These are phyloP conservation scores for Hansenula sp. DNA, from an alignment of 1,139 yeast genomes.

Conservation along the genomic window DNA sequence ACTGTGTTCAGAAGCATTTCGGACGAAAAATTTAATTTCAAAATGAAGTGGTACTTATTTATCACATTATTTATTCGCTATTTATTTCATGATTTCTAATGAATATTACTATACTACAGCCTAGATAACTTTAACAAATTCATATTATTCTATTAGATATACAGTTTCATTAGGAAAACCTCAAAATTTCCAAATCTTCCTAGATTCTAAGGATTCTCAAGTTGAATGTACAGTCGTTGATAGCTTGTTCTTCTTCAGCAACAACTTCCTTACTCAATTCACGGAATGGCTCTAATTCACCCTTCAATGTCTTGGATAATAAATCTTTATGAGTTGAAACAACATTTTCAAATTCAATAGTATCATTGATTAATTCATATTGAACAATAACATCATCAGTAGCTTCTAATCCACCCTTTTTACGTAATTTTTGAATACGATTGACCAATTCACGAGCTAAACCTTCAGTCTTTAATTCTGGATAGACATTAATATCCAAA, in stretches of 20 bases:
- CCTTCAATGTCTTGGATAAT: constrained; percentile 73
- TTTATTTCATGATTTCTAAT: not conserved
- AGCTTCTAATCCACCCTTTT: constrained; percentile 91
- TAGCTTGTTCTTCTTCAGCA: constrained; percentile 87
- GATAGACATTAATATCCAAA: constrained; percentile 82
- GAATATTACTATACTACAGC: not conserved
- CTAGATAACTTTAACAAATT: not conserved
- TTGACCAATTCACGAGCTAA: constrained; percentile 93
- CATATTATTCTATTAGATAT: not conserved
- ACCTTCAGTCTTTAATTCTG: constrained; percentile 90
- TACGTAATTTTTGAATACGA: constrained; percentile 96
- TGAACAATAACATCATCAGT: constrained; percentile 94
- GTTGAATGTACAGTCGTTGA: constrained; percentile 79
- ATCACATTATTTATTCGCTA: constrained; percentile 1
- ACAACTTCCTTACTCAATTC: constrained; percentile 44
- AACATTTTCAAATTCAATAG: constrained; percentile 63
- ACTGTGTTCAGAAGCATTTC: constrained; percentile 46
- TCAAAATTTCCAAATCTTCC: not conserved
- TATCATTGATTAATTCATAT: constrained; percentile 67
- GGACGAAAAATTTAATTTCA: not conserved
- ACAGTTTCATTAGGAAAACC: too few relatives aligned
- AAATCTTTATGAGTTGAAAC: constrained; percentile 62
- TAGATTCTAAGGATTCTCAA: constrained; percentile 72
- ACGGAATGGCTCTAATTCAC: constrained; percentile 44
- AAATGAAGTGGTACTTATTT: too few relatives aligned